Base-by-base conservation (phyloP, 306 rosid species). In the peach (Prunus persica) region DNA sequence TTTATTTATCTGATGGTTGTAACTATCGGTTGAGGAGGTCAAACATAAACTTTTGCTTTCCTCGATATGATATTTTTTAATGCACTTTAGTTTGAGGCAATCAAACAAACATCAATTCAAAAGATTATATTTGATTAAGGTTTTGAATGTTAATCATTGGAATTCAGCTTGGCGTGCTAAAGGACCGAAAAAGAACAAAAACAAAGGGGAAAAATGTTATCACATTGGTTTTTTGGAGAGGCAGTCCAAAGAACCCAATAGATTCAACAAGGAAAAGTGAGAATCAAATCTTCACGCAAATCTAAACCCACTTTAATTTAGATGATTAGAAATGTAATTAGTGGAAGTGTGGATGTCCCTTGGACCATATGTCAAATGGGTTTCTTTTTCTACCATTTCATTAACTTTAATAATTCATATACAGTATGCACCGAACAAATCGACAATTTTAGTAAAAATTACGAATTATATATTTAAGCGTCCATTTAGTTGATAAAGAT, bases 121-220 rank as follows among this genome's bases (percentile, higher is more conserved):
- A 58, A 73, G 27, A 60, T 46, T 25, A 9, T 41, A 46, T 19
- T 65, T 41, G 34, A 61, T 50, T 54, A 61, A 43, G 25, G 34
- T 55, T 34, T 77, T 67, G 79, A 71, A 45, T 20, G 70, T 27
- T 78, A 82, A 82, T 82, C 41, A 82, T 73, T 78, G 69, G 65
- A 30, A 28, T 78, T 77, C 22, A 43, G 79, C 69, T 61, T 61
- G 85, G 85, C 85, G 79, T 82, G 85, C 85, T 25, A 15, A 67
- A 52, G 69, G 57, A 27, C 73, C 47, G 30, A 12, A 9, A 55
- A 60, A 60, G 57, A 18, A 72, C 57, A 50, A 67, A 49, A 67
- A 43, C 9, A 67, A 61, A 32, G 28, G 45, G 7, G 6, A 67
- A 41, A 41, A 41, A 41, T 20, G 20, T 13, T 67, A 19, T 58